Conservation (phyloP, 2,329 filamentous ascomycete species). For the Venturia nashicola region DNA sequence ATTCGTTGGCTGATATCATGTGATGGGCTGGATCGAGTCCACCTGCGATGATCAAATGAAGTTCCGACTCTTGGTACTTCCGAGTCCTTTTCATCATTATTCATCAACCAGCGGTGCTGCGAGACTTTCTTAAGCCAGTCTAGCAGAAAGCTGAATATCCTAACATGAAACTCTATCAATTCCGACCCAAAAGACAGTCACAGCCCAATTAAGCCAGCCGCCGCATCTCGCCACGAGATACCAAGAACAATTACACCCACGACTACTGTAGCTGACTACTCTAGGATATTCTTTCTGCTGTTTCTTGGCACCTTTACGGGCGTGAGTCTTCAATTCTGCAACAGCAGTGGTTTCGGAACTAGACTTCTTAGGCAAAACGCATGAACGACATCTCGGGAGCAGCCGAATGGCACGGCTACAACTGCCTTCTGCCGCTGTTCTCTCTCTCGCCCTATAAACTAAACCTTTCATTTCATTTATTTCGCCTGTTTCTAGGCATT, state of each 20-base stretch:
- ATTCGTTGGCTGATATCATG: not conserved
- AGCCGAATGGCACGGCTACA: not conserved
- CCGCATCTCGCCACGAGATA: not conserved
- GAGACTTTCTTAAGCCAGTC: not conserved
- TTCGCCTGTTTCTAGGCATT: not conserved
- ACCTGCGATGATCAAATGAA: too few relatives aligned
- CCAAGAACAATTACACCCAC: not conserved
- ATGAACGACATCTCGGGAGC: not conserved
- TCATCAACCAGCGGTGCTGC: too few relatives aligned
- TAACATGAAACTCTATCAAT: too few relatives aligned
- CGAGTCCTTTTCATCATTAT: too few relatives aligned
- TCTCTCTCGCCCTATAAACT: not conserved
- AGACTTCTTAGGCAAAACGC: not conserved
- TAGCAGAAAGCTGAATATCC: too few relatives aligned
- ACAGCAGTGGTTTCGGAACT: not conserved
- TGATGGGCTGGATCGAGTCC: not conserved
- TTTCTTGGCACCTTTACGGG: not conserved
- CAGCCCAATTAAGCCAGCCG: not conserved
- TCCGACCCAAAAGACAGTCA: too few relatives aligned
- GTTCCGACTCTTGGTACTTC: too few relatives aligned
- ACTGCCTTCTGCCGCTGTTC: not conserved
- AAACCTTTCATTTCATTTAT: not conserved
- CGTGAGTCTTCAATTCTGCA: not conserved
- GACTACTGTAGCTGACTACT: not conserved
- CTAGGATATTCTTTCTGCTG: not conserved